These are phyloP conservation scores for Parmelia sp. DNA, from an alignment of 495 filamentous ascomycete genomes.

Conservation along the genomic window DNA sequence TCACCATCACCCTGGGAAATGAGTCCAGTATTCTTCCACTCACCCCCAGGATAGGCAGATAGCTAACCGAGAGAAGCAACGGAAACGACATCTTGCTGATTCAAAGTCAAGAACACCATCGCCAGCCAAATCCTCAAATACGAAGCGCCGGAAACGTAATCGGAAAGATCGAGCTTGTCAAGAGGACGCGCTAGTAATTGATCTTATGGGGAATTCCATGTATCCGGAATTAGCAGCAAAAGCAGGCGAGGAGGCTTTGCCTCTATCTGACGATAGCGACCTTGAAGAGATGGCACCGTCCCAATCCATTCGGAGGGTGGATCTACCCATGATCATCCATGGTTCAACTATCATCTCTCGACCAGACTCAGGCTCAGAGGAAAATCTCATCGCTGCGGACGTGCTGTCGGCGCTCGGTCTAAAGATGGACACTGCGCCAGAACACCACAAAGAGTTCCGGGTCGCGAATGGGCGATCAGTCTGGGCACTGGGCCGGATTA, in stretches of 20 bases:
- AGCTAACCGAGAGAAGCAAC: background rate
- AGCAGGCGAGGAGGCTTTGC: conserved; percentile 27
- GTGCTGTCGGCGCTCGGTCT: conserved; percentile 3
- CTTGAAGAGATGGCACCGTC: conserved; percentile 9
- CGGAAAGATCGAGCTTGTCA: conserved; percentile 34
- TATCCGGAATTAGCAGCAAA: conserved; percentile 40
- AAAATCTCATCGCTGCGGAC: conserved; percentile 12
- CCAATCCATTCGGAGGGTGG: conserved; percentile 23
- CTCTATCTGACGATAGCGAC: conserved; percentile 21
- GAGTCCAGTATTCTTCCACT: background rate
- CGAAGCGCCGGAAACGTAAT: conserved; percentile 32
- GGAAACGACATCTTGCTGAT: background rate
- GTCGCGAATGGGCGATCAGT: background rate
- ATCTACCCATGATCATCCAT: conserved; percentile 11
- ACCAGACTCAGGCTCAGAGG: conserved; percentile 19
- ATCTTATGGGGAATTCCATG: conserved; percentile 38
- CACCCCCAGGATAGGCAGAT: background rate
- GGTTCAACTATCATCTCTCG: conserved; percentile 1
- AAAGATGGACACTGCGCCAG: conserved; percentile 7
- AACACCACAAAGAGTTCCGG: conserved; percentile 1
- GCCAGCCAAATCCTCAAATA: background rate
- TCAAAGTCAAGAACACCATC: background rate
- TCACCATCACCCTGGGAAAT: background rate
- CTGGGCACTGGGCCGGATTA: background rate
- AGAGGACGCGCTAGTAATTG: conserved; percentile 45